Evolutionary conservation across 2,329 filamentous ascomycete genomes (phyloP).

Genomic region (Alternaria metachromatica): DNA sequence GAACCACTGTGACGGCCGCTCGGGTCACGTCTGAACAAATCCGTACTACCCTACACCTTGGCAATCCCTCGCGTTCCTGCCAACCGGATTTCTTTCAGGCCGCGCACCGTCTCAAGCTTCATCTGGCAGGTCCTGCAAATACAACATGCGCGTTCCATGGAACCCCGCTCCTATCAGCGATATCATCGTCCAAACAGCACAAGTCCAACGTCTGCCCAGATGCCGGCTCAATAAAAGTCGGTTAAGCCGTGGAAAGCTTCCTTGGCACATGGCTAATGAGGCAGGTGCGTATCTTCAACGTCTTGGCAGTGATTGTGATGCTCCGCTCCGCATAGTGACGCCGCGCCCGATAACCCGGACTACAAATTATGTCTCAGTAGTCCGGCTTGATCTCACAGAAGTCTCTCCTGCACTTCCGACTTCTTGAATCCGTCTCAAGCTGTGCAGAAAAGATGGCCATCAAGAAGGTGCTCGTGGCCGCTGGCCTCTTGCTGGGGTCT

Average conservation of each 20-base stretch:
- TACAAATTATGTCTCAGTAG: slow-evolving; percentile 24
- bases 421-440: background rate
- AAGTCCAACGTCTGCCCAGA: slow-evolving; percentile 18
- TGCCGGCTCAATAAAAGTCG: slow-evolving; percentile 22
- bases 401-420: slow-evolving; percentile 11
- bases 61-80: slow-evolving; percentile 13
- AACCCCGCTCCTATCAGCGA: slow-evolving; percentile 25
- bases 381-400: background rate
- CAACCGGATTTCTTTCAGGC: slow-evolving; percentile 4
- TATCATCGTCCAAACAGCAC: slow-evolving; percentile 17
- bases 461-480: slow-evolving; percentile 30
- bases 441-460: slow-evolving; percentile 35
- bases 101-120: slow-evolving; percentile 14
- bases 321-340: slow-evolving; percentile 17
- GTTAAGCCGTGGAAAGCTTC: slow-evolving; percentile 31
- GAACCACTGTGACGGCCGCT: background rate
- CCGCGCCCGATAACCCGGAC: slow-evolving; percentile 15
- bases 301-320: slow-evolving; percentile 25
- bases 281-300: slow-evolving; percentile 18
- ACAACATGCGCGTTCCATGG: slow-evolving; percentile 14
- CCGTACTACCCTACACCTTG: slow-evolving; percentile 1
- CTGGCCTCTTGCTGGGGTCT: slow-evolving; percentile 34
- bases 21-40: background rate
- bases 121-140: slow-evolving; percentile 30
- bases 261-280: slow-evolving; percentile 29